Base-by-base conservation (phyloP, 441 rosid species). In the Capsella rubella region DNA sequence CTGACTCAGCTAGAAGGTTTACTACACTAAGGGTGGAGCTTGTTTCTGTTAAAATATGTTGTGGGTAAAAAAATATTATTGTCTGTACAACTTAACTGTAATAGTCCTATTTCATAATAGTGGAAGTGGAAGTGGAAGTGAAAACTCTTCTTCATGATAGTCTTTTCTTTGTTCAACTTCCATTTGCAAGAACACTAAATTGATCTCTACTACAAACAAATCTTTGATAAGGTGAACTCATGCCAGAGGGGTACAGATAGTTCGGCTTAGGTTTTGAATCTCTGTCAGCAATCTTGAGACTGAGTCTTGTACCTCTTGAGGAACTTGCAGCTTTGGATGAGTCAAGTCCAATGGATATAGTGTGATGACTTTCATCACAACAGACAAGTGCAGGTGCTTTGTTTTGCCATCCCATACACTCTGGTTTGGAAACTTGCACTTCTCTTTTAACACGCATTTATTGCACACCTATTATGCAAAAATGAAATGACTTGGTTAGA, bases 401-500 rank as follows among this genome's bases (percentile, higher is more conserved):
- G 71, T 50, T 59, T 80, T 81, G 42, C 73, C 75, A 18, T 72
- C 76, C 89, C 87, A 77, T 6, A 85, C 82, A 51, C 69, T 75
- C 73, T 87, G 86, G 75, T 89, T 89, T 39, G 79, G 90, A 77
- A 81, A 83, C 81, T 81, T 82, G 80, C 97, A 93, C 2, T 87
- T 87, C n/a, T 79, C 80, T 78, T 81, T 87, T 65, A 90, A 58
- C 25, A 67, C 77, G 69, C 98, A 93, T 72, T 68, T 84, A 50
- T 70, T 46, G 29, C 98, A 93, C 32, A 93, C 93, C 98, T 93
- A 82, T 35, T 57, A 64, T 59, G 72, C 55, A 64, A 16, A 11
- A n/a, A n/a, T n/a, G n/a, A n/a, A n/a, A n/a, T n/a, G 29, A 57
- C 35, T 77, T 58, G 8, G 57, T 71, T 71, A 71, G 45, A 64